Base-by-base conservation (phyloP, 352 stramenopile genomes). In the Globisporangium cederbergense region DNA sequence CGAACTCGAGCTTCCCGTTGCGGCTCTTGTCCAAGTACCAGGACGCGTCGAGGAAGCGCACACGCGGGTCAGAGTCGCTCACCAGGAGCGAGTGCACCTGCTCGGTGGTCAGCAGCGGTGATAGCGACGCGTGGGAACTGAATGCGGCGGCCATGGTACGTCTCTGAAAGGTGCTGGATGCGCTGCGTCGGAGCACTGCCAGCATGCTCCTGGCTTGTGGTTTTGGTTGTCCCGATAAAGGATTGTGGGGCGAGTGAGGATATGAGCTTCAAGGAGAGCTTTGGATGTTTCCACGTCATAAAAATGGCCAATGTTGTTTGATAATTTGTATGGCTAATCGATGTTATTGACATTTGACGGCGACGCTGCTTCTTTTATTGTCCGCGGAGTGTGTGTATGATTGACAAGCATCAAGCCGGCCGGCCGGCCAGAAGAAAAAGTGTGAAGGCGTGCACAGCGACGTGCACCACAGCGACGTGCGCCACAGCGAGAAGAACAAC, bases 11-110 rank as follows among this genome's bases (percentile, higher is more conserved):
- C 67, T 73, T 75, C 14, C 74, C 79, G 53, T 91, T 83, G 72
- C 85, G 82, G 59, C 64, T 82, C 69, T 88, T 84, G 71, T 93
- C 83, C 52, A 93, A 58, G 64, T 93, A 93, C 85, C 85, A 93
- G 40, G 85, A 93, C 60, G 79, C 81, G 70, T 93, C 85, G 38
- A 93, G 74, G 56, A 91, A 84, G 64, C 78, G 79, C 42, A 93
- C 77, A 38, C 72, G 70, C 43, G 4, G 32, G 32, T 64, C 65
- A 20, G 67, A 55, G 1, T 71, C 36, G 30, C 61, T 55, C 25
- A 74, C 56, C 3, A 75, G 56, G 22, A 90, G 69, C 32, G 43
- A 58, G 42, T 85, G 68, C 28, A 76, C 70, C 36, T 90, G 58
- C 46, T 85, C 71, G 20, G 81, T 88, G n/a, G 76, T 83, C 22